phyloP scores from a whole-genome alignment of 306 rosid genomes.

The Quercus agrifolia region DNA sequence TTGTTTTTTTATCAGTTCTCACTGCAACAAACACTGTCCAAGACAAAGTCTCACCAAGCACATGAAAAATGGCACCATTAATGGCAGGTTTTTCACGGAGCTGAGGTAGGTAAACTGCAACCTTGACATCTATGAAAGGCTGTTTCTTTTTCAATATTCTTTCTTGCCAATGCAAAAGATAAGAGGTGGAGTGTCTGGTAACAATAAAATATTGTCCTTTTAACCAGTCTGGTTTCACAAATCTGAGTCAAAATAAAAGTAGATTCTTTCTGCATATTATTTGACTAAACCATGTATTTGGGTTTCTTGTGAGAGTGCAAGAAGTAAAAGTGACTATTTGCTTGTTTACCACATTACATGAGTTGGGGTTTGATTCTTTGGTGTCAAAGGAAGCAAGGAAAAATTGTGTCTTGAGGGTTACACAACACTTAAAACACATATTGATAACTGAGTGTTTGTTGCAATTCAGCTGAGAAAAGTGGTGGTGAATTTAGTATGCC shows the following conservation, averaged over 20 bases:
- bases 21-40: conserved; percentile 19
- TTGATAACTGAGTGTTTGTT: conserved; percentile 16
- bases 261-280: background rate
- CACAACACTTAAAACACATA: background rate
- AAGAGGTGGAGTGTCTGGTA: conserved; percentile 8
- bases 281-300: conserved; percentile 14
- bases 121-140: conserved; percentile 40
- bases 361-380: conserved; percentile 43
- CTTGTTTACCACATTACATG: conserved; percentile 42
- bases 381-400: conserved; percentile 27
- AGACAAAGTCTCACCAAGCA: conserved; percentile 16
- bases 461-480: background rate
- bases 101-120: conserved; percentile 62
- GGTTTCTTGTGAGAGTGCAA: conserved; percentile 33
- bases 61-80: conserved; percentile 29
- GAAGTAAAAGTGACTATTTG: conserved; percentile 34
- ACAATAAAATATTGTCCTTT: background rate
- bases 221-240: background rate
- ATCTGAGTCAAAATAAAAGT: conserved; percentile 22
- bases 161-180: conserved; percentile 5
- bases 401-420: conserved; percentile 13
- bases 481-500: conserved; percentile 32
- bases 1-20: background rate
- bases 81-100: conserved; percentile 35
- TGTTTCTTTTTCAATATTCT: conserved; percentile 18